Evolutionary conservation across 805 yeast species (phyloP).

Genomic region (Candida chauliodis): DNA sequence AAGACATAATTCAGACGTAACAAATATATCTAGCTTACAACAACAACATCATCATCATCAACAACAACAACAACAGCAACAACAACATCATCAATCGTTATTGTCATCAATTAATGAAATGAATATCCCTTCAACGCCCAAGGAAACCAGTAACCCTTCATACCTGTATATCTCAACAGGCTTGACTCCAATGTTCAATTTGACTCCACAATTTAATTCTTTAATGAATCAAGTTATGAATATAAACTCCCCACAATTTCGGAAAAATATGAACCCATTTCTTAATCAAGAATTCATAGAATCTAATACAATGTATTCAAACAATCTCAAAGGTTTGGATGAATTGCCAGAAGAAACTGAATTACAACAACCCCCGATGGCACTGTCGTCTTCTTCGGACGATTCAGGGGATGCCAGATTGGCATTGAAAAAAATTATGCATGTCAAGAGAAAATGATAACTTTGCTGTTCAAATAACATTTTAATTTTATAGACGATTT

Average conservation of each 20-base stretch:
- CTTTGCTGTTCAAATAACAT: too few species aligned
- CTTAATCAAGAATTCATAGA: conserved; percentile 21
- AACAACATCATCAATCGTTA: conserved; percentile 6
- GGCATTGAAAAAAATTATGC: conserved; percentile 34
- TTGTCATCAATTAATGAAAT: conserved; percentile 9
- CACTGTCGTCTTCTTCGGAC: conserved; percentile 14
- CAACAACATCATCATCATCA: conserved; percentile 4
- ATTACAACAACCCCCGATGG: conserved; percentile 10
- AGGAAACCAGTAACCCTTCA: conserved; percentile 17
- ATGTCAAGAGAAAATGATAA: conserved; percentile 23
- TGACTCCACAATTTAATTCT: conserved; percentile 40
- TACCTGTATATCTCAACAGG: conserved; percentile 23
- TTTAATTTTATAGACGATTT: not conserved
- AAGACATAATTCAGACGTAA: conserved; percentile 23
- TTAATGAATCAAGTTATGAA: conserved; percentile 37
- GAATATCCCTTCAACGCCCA: conserved; percentile 33
- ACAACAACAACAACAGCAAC: not conserved
- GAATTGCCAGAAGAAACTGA: not conserved
- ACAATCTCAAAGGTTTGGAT: not conserved
- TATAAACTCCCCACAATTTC: conserved; percentile 28
- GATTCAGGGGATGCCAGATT: conserved; percentile 37
- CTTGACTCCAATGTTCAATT: conserved; percentile 30
- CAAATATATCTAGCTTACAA: conserved; percentile 12
- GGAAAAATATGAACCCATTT: conserved; percentile 10
- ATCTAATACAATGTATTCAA: not conserved